Conservation (phyloP, 305 asterid species). For the Plantago lanceolata region DNA sequence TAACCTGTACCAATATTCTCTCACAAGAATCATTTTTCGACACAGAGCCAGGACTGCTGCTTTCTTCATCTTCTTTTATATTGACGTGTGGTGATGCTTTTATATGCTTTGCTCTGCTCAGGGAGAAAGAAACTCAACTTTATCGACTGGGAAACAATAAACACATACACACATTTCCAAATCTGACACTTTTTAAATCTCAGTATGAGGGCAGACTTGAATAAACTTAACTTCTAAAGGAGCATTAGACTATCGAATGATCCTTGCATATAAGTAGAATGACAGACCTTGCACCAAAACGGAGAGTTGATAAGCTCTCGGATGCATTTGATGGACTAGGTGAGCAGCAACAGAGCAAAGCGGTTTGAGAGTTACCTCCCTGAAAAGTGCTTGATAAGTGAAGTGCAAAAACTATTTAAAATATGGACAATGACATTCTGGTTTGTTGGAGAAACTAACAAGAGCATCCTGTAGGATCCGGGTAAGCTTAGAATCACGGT, state of each 20-base stretch:
- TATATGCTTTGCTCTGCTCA: conserved; percentile 76
- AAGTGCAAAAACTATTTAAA: conserved; percentile 16
- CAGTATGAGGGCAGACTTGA: not conserved
- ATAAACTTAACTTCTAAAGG: not conserved
- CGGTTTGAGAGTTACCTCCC: conserved; percentile 81
- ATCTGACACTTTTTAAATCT: not conserved
- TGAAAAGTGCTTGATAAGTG: conserved; percentile 34
- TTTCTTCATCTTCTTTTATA: conserved; percentile 39
- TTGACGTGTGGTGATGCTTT: conserved; percentile 46
- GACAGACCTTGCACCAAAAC: conserved; percentile 80
- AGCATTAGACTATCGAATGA: not conserved
- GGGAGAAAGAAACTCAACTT: conserved; percentile 19
- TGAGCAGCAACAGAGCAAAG: conserved; percentile 87
- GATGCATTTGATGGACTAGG: conserved; percentile 73
- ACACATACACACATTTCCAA: not conserved
- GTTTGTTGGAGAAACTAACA: conserved; percentile 42
- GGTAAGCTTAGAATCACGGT: conserved; percentile 86
- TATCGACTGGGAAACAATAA: not conserved
- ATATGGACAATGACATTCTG: conserved; percentile 19
- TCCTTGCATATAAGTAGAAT: conserved; percentile 1
- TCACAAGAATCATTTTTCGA: conserved; percentile 49
- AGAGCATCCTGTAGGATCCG: conserved; percentile 79
- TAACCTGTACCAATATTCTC: conserved; percentile 57
- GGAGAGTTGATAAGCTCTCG: conserved; percentile 77
- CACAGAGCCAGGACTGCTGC: conserved; percentile 27